phyloP scores from a whole-genome alignment of 179 eudicot species.

The Patellifolia procumbens region DNA sequence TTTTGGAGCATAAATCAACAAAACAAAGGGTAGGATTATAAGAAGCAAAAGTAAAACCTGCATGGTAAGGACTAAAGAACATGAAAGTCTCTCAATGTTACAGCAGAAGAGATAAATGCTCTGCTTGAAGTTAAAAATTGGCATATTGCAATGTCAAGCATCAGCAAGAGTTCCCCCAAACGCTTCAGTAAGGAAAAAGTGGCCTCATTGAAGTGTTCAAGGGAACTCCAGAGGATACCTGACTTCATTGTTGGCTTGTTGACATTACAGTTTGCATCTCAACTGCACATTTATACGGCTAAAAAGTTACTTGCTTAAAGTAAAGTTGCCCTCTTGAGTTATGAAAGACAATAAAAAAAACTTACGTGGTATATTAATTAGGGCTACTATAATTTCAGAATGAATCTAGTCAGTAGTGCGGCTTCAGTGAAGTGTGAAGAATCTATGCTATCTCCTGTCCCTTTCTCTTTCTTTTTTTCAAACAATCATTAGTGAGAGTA shows the following conservation, averaged over 20 bases:
- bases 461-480: neutral
- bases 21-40: too few relatives aligned
- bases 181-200: conserved; percentile 31
- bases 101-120: too few relatives aligned
- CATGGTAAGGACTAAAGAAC: too few relatives aligned
- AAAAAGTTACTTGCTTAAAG: too few relatives aligned
- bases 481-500: neutral
- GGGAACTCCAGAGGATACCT: conserved; percentile 30
- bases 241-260: neutral
- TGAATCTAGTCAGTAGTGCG: conserved; percentile 9
- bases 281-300: too few relatives aligned
- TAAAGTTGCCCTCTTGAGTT: neutral
- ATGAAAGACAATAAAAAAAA: neutral
- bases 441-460: neutral
- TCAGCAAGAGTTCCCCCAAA: conserved; percentile 40
- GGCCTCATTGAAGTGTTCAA: conserved; percentile 31
- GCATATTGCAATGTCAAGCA: neutral
- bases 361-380: neutral
- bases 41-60: too few relatives aligned
- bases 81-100: too few relatives aligned
- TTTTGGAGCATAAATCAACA: too few relatives aligned
- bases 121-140: too few relatives aligned
- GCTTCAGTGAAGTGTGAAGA: neutral
- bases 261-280: too few relatives aligned
- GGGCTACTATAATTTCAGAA: neutral